Percentiles rank a stretch among this genome's conserved stretches.
Evolutionary conservation across 164 flowering plant species (phyloP).

Genomic region (Malania oleifera): DNA sequence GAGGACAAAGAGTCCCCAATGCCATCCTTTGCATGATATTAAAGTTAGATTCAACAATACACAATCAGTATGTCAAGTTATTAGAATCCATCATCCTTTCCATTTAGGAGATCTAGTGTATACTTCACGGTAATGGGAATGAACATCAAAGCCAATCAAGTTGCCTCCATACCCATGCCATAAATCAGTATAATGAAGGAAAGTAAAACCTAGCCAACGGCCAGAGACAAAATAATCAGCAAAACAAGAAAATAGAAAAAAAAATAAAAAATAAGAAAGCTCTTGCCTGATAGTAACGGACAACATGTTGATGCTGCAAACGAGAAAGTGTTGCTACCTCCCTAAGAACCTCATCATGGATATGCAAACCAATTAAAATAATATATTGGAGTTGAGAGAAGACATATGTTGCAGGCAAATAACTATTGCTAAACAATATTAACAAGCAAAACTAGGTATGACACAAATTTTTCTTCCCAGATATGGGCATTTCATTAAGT

Average conservation of each 20-base stretch:
- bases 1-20: too few relatives aligned
- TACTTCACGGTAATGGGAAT: too few relatives aligned
- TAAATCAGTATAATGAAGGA: not conserved
- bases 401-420: not conserved
- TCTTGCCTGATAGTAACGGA: slow-evolving; percentile 91
- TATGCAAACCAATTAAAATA: slow-evolving; percentile 6
- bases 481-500: too few relatives aligned
- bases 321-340: slow-evolving; percentile 98
- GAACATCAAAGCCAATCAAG: too few relatives aligned
- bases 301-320: slow-evolving; percentile 98
- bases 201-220: not conserved
- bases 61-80: too few relatives aligned
- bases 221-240: not conserved
- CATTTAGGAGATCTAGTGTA: too few relatives aligned
- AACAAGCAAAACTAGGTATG: too few relatives aligned
- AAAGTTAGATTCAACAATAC: too few relatives aligned
- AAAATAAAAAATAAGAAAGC: not conserved
- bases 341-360: slow-evolving; percentile 49
- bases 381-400: not conserved
- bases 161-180: too few relatives aligned
- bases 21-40: too few relatives aligned
- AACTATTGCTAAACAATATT: not conserved
- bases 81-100: too few relatives aligned
- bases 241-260: slow-evolving; percentile 1
- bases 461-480: too few relatives aligned